Evolutionary conservation across 441 rosid species (phyloP).

Genomic region (Codiaeum variegatum): DNA sequence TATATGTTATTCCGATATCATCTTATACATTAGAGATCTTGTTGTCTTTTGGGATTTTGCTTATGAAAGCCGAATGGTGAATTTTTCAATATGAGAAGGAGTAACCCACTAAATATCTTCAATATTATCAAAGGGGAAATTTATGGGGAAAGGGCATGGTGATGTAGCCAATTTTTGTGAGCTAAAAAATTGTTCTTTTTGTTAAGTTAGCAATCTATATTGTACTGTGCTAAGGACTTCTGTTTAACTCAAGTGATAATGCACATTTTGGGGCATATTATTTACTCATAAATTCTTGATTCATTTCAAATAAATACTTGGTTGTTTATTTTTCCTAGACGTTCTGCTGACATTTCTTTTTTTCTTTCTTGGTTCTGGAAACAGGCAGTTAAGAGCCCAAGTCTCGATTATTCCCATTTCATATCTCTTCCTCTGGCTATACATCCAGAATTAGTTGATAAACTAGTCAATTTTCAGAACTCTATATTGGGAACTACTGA

Average conservation of each 20-base stretch:
- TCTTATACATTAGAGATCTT: background rate
- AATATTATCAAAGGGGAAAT: conserved; percentile 1
- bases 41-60: background rate
- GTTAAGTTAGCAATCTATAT: background rate
- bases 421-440: conserved; percentile 85
- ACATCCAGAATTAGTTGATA: conserved; percentile 70
- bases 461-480: conserved; percentile 72
- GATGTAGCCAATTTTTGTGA: background rate
- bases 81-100: background rate
- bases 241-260: background rate
- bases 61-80: conserved; percentile 1
- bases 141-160: background rate
- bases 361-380: background rate
- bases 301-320: background rate
- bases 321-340: background rate
- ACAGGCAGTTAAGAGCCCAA: conserved; percentile 68
- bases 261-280: background rate
- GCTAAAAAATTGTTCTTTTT: background rate
- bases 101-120: conserved; percentile 1
- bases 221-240: background rate
- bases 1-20: background rate
- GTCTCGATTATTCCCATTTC: conserved; percentile 80
- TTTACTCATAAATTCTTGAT: background rate
- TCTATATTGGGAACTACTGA: conserved; percentile 42
- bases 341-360: conserved; percentile 4